Base-by-base conservation (phyloP, 441 rosid species). In the Erysimum cheiri region DNA sequence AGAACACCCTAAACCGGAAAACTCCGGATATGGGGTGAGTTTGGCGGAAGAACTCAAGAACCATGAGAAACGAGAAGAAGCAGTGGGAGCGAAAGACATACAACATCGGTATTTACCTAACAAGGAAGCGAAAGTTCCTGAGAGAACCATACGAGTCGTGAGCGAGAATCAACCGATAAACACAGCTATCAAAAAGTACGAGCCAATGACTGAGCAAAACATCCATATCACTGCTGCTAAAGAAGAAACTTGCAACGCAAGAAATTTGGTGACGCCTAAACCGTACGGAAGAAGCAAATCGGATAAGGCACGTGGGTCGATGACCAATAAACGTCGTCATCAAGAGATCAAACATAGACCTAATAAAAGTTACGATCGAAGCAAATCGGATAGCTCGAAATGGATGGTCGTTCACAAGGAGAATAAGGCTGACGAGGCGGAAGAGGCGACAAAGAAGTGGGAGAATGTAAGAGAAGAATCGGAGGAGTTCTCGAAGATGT, bases 401-500 rank as follows among this genome's bases (percentile, higher is more conserved):
- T 58, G 69, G 77, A 72, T 73, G 67, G 64, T 63, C 67, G 57
- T 64, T 43, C 82, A 66, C 32, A 40, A 65, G 50, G 37, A 0
- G 70, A 54, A 26, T 6, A 71, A 63, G 54, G 46, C 52, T 22
- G 46, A 49, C 46, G 54, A 37, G 59, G 57, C 39, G 19, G 75
- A 71, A 32, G 49, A 46, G 24, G 55, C 67, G 43, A 63, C 71
- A 4, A 28, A 6, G 56, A 70, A 70, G 37, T 70, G 35, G 68
- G 60, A 41, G 71, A 62, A 73, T 70, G 71, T 62, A 11, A 19
- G 28, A 33, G 84, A 82, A 29, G 82, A 87, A 43, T 72, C 80
- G 0, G 78, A 84, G 29, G 87, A 85, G 78, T 88, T 82, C 26
- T 81, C 88, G 26, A 77, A 65, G 31, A 68, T 91, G 97, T 81